Evolutionary conservation across 768 basidiomycete genomes (phyloP).

Genomic region (Leccinum longicurvipes): DNA sequence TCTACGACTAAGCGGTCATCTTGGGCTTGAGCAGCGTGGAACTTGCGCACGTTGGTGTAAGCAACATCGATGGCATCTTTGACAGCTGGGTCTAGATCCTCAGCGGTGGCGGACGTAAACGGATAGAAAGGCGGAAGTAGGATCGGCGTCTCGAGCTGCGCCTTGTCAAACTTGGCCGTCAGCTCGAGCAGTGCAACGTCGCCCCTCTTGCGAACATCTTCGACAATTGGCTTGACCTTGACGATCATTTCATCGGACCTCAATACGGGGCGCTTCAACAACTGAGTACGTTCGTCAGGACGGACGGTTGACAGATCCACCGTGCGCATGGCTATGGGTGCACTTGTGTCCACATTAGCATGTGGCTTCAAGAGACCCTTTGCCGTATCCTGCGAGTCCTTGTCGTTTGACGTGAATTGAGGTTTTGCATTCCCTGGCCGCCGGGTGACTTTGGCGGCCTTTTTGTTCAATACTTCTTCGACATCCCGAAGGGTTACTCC

Average conservation of each 20-base stretch:
- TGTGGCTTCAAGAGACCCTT: conserved; percentile 29
- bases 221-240: conserved; percentile 93
- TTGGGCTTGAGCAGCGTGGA: conserved; percentile 87
- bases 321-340: conserved; percentile 75
- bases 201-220: conserved; percentile 77
- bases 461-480: conserved; percentile 76
- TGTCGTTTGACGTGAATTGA: conserved; percentile 48
- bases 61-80: conserved; percentile 84
- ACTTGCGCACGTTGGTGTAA: conserved; percentile 86
- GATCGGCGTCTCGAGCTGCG: conserved; percentile 62
- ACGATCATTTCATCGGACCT: conserved; percentile 60
- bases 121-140: conserved; percentile 72
- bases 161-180: conserved; percentile 93
- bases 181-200: conserved; percentile 84
- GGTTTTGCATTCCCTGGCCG: conserved; percentile 91
- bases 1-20: conserved; percentile 73
- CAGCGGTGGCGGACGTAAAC: conserved; percentile 44
- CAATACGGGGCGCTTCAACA: conserved; percentile 88
- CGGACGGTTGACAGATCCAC: conserved; percentile 52
- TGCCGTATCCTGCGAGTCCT: conserved; percentile 21
- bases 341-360: conserved; percentile 29
- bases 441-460: conserved; percentile 83
- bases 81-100: conserved; percentile 60
- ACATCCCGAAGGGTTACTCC: conserved; percentile 85
- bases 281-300: conserved; percentile 52